Evolutionary conservation across 176 grass and related monocot genomes (phyloP), one percentile per base, ranked within the genome.

Genomic region (Dactylis glomerata): DNA sequence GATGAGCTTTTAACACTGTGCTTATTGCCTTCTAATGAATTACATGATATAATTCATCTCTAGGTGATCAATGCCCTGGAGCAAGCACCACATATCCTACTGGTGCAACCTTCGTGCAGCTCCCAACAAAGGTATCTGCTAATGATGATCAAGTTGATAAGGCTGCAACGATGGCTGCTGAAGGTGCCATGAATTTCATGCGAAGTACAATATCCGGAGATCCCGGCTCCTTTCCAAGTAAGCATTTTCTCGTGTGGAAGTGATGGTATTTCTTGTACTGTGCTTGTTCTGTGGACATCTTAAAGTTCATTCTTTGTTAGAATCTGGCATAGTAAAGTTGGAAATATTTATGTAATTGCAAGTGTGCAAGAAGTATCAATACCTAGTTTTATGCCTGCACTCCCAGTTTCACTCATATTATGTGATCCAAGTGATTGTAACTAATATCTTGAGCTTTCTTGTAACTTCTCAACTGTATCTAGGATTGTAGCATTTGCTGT

Each of bases 21-120:
- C 23, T 7, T 2, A 52, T 55, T 82, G 36, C 36, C 50, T 75
- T 41, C 54, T 71, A 68, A 78, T 75, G 46, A 16, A 81, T 9
- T 76, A 41, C 13, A 79, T 78, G 67, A 83, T 83, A 46, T 84
- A 37, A 70, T 65, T 87, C 27, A 76, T 41, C 61, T 77, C 69
- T 86, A 97, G 92, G 92, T 94, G 87, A 86, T 83, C 88, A 92
- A 47, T 92, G 81, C 81, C 79, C 86, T 76, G 88, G 45, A 73
- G 67, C 88, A 66, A 70, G 78, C 71, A 75, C 78, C 47, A 63
- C 85, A 84, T 88, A 47, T 83, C 67, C 88, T 86, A 24, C 47
- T 67, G 78, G 37, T 31, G 16, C 73, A 68, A 80, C 82, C 83
- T 87, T 45, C 82, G 81, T 57, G 55, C 52, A 73, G 47, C 56